These are phyloP conservation scores for Dryadomyces sulphureus DNA, from an alignment of 2,329 filamentous ascomycete species.

Conservation along the genomic window DNA sequence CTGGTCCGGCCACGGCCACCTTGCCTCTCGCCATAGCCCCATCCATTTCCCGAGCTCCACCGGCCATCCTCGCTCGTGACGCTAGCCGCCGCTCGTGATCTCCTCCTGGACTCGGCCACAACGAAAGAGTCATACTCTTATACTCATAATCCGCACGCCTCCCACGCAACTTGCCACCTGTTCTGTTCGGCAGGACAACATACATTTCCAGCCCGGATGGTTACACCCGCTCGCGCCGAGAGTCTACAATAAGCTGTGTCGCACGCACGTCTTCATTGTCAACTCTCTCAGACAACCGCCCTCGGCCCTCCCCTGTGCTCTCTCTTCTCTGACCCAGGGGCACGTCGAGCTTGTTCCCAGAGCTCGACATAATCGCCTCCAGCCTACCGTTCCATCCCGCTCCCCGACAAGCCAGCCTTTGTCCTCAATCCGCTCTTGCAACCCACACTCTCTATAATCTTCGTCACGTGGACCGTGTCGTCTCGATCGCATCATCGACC, in stretches of 20 bases:
- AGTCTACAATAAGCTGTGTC: slow-evolving; percentile 12
- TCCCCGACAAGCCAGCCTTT: not conserved
- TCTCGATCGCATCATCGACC: not conserved
- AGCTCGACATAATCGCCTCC: not conserved
- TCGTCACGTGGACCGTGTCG: slow-evolving; percentile 8
- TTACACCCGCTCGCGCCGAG: slow-evolving; percentile 15
- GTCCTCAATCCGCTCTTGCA: not conserved
- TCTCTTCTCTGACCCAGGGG: not conserved
- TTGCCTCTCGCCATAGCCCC: not conserved
- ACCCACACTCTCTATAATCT: not conserved
- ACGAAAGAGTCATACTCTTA: slow-evolving; percentile 31
- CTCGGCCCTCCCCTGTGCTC: not conserved
- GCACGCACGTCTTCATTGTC: slow-evolving; percentile 5
- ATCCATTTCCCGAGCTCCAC: not conserved
- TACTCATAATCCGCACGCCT: too few relatives aligned
- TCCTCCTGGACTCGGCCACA: slow-evolving; percentile 19
- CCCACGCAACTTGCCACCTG: slow-evolving; percentile 30
- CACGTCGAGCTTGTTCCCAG: not conserved
- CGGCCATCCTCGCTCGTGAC: not conserved
- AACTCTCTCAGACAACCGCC: slow-evolving; percentile 15
- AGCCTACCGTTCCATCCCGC: slow-evolving; percentile 1
- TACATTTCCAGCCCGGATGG: slow-evolving; percentile 22
- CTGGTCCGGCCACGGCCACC: not conserved
- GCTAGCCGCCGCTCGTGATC: slow-evolving; percentile 6
- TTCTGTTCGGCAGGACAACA: slow-evolving; percentile 20